Evolutionary conservation across 129 eudicot species (phyloP).

Genomic region (Pulicaria dysenterica): DNA sequence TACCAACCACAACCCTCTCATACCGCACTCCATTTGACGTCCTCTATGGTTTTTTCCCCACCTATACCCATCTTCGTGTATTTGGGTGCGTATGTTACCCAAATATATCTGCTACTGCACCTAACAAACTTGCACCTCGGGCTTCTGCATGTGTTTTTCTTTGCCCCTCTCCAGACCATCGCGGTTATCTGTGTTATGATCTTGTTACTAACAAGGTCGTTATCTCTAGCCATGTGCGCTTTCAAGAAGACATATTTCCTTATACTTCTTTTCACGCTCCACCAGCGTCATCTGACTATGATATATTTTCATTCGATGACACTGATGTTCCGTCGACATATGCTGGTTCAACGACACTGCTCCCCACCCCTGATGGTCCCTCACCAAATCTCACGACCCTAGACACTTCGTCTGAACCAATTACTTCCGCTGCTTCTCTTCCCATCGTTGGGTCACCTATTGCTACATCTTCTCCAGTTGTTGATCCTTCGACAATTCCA

Average conservation of each 20-base stretch:
- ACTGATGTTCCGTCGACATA: too few relatives aligned
- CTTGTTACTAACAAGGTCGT: not conserved
- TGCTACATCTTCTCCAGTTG: not conserved
- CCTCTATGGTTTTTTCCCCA: not conserved
- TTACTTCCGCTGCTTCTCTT: not conserved
- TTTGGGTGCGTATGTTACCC: conserved; percentile 11
- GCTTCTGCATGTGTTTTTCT: conserved; percentile 14
- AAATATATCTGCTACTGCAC: not conserved
- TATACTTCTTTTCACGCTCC: not conserved
- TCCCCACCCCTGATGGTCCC: too few relatives aligned
- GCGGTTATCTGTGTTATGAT: too few relatives aligned
- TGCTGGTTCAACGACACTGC: too few relatives aligned
- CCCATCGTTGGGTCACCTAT: not conserved
- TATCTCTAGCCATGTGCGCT: not conserved
- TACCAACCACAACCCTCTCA: conserved; percentile 13
- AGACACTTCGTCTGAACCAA: not conserved
- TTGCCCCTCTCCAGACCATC: not conserved
- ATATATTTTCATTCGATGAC: not conserved
- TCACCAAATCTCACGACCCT: too few relatives aligned
- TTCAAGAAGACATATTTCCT: not conserved
- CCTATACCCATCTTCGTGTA: conserved; percentile 8
- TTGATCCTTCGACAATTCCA: too few relatives aligned
- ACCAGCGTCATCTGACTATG: not conserved
- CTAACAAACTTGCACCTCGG: not conserved
- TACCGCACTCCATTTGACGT: conserved; percentile 13